Evolutionary conservation across 306 rosid species (phyloP).

Genomic region (Dicorynia guianensis): DNA sequence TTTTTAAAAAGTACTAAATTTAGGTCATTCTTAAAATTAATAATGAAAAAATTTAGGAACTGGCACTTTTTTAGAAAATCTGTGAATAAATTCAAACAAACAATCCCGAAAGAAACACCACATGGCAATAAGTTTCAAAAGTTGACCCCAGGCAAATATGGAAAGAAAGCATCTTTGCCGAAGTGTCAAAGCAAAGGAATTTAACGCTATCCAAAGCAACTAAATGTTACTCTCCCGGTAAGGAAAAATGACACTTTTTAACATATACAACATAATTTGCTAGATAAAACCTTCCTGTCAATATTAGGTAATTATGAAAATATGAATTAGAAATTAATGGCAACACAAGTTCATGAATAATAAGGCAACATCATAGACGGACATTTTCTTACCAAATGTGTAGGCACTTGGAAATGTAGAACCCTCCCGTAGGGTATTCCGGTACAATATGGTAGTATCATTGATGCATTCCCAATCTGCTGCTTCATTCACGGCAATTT

Average conservation of each 20-base stretch:
- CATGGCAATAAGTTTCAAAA: conserved; percentile 11
- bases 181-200: conserved; percentile 10
- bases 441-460: conserved; percentile 83
- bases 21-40: background rate
- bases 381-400: conserved; percentile 78
- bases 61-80: conserved; percentile 13
- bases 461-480: conserved; percentile 99
- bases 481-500: conserved; percentile 66
- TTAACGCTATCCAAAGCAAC: conserved; percentile 18
- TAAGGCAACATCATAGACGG: conserved; percentile 33
- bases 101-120: conserved; percentile 20
- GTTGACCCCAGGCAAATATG: background rate
- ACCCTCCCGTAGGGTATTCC: conserved; percentile 95
- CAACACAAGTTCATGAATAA: conserved; percentile 27
- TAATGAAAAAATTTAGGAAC: background rate
- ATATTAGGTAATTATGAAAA: conserved; percentile 11
- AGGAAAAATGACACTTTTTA: conserved; percentile 17
- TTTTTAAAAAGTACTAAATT: conserved; percentile 17
- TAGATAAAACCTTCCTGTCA: conserved; percentile 27
- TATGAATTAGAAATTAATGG: conserved; percentile 16
- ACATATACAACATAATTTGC: conserved; percentile 1
- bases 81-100: conserved; percentile 13
- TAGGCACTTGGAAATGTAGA: conserved; percentile 96
- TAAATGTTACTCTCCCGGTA: conserved; percentile 8
- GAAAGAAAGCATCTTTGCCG: conserved; percentile 16